These are phyloP conservation scores for Tylopilus sp. DNA, from an alignment of 768 basidiomycete genomes.

Conservation along the genomic window DNA sequence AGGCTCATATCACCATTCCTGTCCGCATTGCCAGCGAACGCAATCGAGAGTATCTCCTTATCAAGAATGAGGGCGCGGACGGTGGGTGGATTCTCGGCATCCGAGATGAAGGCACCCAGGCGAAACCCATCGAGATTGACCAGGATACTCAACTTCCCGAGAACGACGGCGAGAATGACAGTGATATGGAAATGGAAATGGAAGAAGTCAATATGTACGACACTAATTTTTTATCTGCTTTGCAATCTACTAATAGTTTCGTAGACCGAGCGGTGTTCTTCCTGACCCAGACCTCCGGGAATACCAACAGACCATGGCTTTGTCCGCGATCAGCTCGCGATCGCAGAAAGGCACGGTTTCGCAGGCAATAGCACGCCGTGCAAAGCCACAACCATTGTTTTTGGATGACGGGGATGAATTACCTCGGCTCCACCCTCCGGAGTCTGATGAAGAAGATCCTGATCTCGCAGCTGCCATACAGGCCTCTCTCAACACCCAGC, in stretches of 20 bases:
- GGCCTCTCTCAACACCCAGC: constrained; percentile 48
- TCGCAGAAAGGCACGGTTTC: constrained; percentile 32
- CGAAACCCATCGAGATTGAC: constrained; percentile 86
- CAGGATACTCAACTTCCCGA: constrained; percentile 43
- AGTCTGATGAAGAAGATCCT: constrained; percentile 48
- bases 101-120: constrained; percentile 76
- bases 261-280: constrained; percentile 30
- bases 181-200: constrained; percentile 69
- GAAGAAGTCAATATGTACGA: constrained; percentile 75
- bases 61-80: constrained; percentile 83
- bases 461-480: constrained; percentile 59
- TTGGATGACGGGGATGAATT: constrained; percentile 46
- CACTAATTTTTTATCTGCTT: not conserved
- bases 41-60: constrained; percentile 90
- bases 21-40: constrained; percentile 93
- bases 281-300: constrained; percentile 63
- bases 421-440: constrained; percentile 18
- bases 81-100: constrained; percentile 97
- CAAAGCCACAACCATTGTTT: constrained; percentile 48
- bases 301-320: constrained; percentile 57
- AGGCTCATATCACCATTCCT: constrained; percentile 85
- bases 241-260: constrained; percentile 11
- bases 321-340: constrained; percentile 55
- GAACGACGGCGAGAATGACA: constrained; percentile 43
- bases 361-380: constrained; percentile 35